Conservation (phyloP, 768 basidiomycete species). For the Mycena leptocephala region DNA sequence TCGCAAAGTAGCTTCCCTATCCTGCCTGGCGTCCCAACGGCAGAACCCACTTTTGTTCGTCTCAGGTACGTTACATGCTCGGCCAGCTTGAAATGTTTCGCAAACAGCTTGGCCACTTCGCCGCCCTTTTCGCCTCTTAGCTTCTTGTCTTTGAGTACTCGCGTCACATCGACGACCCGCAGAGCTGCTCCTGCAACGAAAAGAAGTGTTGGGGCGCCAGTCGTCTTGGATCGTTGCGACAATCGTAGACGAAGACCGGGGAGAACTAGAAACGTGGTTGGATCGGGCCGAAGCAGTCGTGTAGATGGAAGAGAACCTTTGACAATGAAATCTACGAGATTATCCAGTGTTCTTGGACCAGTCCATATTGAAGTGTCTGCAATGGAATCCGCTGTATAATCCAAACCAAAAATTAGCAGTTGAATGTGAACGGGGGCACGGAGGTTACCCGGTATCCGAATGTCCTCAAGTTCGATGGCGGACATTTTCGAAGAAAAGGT, state of each 20-base stretch:
- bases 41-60: constrained; percentile 89
- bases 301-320: constrained; percentile 68
- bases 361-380: constrained; percentile 85
- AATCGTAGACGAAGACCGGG: constrained; percentile 81
- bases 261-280: constrained; percentile 62
- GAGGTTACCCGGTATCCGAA: constrained; percentile 81
- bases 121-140: constrained; percentile 88
- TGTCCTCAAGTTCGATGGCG: constrained; percentile 85
- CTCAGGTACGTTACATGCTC: constrained; percentile 90
- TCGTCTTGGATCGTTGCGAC: constrained; percentile 80
- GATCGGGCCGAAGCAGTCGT: not conserved
- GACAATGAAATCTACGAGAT: constrained; percentile 82
- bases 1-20: constrained; percentile 89
- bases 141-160: constrained; percentile 78
- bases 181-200: constrained; percentile 92
- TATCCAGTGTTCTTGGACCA: constrained; percentile 79
- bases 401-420: not conserved
- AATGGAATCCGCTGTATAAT: constrained; percentile 62
- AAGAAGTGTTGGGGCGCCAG: constrained; percentile 90
- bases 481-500: constrained; percentile 79
- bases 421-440: not conserved
- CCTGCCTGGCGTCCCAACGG: constrained; percentile 94
- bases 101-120: constrained; percentile 95
- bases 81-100: constrained; percentile 92
- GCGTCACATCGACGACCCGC: constrained; percentile 90